A percentile compares a stretch with the other conserved stretches of the same genome.
phyloP scores from a whole-genome alignment of 805 yeast genomes.

The Candida peoriensis region DNA sequence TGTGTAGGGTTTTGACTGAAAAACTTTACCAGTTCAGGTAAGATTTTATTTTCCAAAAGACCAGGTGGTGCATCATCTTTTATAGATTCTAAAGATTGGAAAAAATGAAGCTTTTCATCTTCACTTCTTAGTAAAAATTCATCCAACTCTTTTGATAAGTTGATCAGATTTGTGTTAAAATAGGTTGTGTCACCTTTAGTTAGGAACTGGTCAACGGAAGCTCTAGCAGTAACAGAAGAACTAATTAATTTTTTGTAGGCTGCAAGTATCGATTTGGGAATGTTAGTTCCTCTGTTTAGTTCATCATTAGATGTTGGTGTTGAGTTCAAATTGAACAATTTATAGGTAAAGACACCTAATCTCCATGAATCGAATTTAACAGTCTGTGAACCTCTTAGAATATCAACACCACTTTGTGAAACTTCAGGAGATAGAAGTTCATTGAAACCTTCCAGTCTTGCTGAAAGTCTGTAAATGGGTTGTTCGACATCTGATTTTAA shows the following conservation, averaged over 20 bases:
- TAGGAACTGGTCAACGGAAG: slow-evolving; percentile 27
- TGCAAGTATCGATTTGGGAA: slow-evolving; percentile 35
- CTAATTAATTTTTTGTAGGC: slow-evolving; percentile 37
- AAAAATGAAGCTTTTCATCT: slow-evolving; percentile 46
- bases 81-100: slow-evolving; percentile 32
- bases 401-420: slow-evolving; percentile 37
- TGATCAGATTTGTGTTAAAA: slow-evolving; percentile 42
- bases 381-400: slow-evolving; percentile 28
- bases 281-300: slow-evolving; percentile 12
- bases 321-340: slow-evolving; percentile 32
- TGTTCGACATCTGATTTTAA: slow-evolving; percentile 30
- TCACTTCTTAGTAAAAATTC: slow-evolving; percentile 50
- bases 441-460: slow-evolving; percentile 27
- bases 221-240: slow-evolving; percentile 33
- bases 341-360: slow-evolving; percentile 51
- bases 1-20: slow-evolving; percentile 27
- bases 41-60: slow-evolving; percentile 50
- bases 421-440: slow-evolving; percentile 52
- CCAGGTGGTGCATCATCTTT: slow-evolving; percentile 41
- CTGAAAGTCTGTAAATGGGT: slow-evolving; percentile 30
- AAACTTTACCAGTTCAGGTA: slow-evolving; percentile 64
- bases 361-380: slow-evolving; percentile 59
- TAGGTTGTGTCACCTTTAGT: slow-evolving; percentile 21
- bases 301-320: slow-evolving; percentile 7
- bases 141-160: slow-evolving; percentile 46